A percentile compares a stretch with the other conserved stretches of the same genome.
phyloP scores from a whole-genome alignment of 352 stramenopile species.

The Phytophthora uliginosa region DNA sequence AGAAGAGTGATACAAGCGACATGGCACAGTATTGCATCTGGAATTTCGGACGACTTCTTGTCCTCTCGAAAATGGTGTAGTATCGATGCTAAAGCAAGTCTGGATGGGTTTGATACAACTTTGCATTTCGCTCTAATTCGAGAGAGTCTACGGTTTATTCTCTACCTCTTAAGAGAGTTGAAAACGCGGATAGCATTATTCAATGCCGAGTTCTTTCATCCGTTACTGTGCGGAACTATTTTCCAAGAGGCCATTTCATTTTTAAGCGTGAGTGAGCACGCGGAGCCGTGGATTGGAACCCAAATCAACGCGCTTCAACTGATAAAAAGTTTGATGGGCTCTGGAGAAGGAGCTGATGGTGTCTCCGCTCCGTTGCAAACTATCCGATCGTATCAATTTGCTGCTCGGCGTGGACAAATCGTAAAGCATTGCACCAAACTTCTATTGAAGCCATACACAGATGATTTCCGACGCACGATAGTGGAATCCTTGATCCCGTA shows the following conservation, averaged over 20 bases:
- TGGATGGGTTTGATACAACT: background rate
- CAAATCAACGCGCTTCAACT: conserved; percentile 15
- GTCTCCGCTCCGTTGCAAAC: background rate
- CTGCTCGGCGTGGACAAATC: conserved; percentile 14
- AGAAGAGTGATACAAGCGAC: background rate
- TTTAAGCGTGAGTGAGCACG: conserved; percentile 8
- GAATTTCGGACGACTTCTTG: conserved; percentile 10
- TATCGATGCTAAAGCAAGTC: background rate
- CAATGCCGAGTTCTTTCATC: conserved; percentile 19
- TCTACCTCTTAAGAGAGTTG: background rate
- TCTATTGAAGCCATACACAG: background rate
- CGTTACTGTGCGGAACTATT: conserved; percentile 14
- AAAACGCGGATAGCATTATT: conserved; percentile 4
- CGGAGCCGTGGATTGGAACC: background rate
- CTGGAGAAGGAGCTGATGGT: background rate
- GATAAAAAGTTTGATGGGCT: conserved; percentile 1
- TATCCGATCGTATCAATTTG: conserved; percentile 14
- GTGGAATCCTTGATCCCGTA: conserved; percentile 17
- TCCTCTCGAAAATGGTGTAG: conserved; percentile 11
- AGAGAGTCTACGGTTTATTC: conserved; percentile 13
- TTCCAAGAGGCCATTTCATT: conserved; percentile 16
- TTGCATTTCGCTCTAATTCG: conserved; percentile 15
- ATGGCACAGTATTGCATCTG: background rate
- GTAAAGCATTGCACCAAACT: conserved; percentile 20
- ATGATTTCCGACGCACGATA: background rate